A percentile compares a stretch with the other conserved stretches of the same genome.
Evolutionary conservation across 164 flowering plant species (phyloP).

Genomic region (Vitis rotundifolia): DNA sequence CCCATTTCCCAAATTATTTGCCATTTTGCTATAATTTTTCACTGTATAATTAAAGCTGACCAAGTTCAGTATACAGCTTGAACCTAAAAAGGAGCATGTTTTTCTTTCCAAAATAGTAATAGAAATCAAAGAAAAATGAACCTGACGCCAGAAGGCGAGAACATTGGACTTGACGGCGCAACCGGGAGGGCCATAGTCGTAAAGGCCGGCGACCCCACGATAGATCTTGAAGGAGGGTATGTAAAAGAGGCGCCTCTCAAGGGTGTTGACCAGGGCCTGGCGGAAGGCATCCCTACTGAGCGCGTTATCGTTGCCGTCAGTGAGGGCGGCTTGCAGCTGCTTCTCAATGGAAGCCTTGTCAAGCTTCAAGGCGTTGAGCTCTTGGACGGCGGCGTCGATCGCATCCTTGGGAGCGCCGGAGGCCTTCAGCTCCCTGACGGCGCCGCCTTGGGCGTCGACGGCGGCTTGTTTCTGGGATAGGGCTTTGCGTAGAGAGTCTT

Average conservation of each 20-base stretch:
- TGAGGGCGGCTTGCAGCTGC: constrained; percentile 39
- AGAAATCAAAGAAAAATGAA: constrained; percentile 7
- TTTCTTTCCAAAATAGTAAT: no score
- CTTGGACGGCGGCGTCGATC: constrained; percentile 49
- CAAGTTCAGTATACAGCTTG: no score
- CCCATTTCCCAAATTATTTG: no score
- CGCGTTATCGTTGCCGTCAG: constrained; percentile 7
- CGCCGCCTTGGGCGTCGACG: constrained; percentile 44
- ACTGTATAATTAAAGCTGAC: no score
- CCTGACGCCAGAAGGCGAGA: constrained; percentile 95
- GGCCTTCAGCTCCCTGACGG: constrained; percentile 58
- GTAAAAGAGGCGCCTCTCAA: constrained; percentile 84
- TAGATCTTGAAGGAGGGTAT: constrained; percentile 91
- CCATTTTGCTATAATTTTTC: no score
- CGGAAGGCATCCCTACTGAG: constrained; percentile 69
- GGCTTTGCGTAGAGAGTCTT: constrained; percentile 47
- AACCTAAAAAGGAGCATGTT: no score
- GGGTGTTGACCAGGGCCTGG: constrained; percentile 62
- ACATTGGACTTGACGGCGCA: constrained; percentile 90
- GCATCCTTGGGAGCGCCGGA: constrained; percentile 33
- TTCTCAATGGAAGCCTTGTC: constrained; percentile 47
- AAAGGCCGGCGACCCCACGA: constrained; percentile 91
- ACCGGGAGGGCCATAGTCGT: constrained; percentile 97
- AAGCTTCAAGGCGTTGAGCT: constrained; percentile 49
- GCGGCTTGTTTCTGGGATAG: constrained; percentile 51